Base-by-base conservation (phyloP, 352 stramenopile genomes). In the Phytophthora meadii region DNA sequence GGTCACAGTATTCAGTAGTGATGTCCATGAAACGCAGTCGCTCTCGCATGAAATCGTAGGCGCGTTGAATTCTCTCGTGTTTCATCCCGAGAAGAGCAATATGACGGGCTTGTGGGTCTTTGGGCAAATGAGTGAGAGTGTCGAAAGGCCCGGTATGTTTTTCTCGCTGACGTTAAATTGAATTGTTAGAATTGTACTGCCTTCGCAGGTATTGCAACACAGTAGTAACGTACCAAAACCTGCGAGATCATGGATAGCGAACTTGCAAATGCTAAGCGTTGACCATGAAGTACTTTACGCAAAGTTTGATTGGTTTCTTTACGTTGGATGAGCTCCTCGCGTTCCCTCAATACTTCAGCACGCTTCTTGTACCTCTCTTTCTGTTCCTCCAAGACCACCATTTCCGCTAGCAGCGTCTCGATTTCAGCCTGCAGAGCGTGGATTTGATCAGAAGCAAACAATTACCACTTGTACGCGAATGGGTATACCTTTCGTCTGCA, bases 21-120 rank as follows among this genome's bases (percentile, higher is more conserved):
- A 51, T 46, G 55, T 76, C 65, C 48, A 76, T 70, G 48, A 67
- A 66, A 17, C 60, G 73, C 30, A 66, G 57, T 2, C 53, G 58
- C 22, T 79, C 51, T 25, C 17, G 41, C 45, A 76, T 58, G 15
- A 81, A 68, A 4, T 78, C 56, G 34, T 66, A 52, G 0, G 72
- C 72, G 7, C 57, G 53, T 22, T 66, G 61, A 27, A 81, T 32
- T 8, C 72, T 63, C 22, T 58, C 54, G 5, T 67, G 61, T 22
- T 73, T 75, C 53, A 79, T 70, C 8, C 27, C 41, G n/a, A 71
- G 32, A 19, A 75, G 49, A 11, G 41, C 40, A 12, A 54, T 25
- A 11, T 68, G 55, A 1, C 61, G 61, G 5, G 49, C 36, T 1
- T 24, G n/a, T 0, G 61, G 50, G 17, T 71, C 55, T 47, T 48